Evolutionary conservation across 345 rosid species (phyloP).

Genomic region (Cochlearia excelsa): DNA sequence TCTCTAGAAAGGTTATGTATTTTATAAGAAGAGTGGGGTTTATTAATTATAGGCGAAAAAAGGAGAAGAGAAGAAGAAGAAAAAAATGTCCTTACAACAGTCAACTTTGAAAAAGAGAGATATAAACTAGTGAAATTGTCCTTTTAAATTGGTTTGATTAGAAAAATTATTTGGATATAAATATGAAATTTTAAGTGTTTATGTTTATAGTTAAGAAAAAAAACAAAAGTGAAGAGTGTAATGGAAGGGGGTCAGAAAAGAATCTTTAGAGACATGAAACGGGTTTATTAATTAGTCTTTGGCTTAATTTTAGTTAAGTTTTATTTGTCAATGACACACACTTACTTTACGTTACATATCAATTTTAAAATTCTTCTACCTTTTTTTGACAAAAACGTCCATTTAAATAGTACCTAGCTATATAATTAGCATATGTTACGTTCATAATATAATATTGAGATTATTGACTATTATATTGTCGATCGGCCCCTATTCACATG

Average conservation of each 20-base stretch:
- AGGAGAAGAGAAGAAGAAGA: too few species aligned
- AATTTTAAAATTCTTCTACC: slow-evolving; percentile 4
- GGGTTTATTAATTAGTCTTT: neutral
- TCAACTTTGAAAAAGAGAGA: slow-evolving; percentile 24
- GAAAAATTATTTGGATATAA: too few species aligned
- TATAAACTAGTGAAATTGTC: neutral
- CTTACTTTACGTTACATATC: slow-evolving; percentile 26
- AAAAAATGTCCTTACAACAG: slow-evolving; percentile 12
- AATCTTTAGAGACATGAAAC: slow-evolving; percentile 1
- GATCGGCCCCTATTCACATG: too few species aligned
- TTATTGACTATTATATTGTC: too few species aligned
- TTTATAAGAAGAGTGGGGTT: slow-evolving; percentile 31
- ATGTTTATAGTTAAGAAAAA: neutral
- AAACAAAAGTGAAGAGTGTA: slow-evolving; percentile 5
- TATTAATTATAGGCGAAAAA: neutral
- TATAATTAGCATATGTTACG: too few species aligned
- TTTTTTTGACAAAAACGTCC: slow-evolving; percentile 29
- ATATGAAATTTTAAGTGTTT: too few species aligned
- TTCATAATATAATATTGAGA: too few species aligned
- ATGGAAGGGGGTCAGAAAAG: slow-evolving; percentile 18
- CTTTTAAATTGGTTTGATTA: too few species aligned
- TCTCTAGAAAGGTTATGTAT: slow-evolving; percentile 31
- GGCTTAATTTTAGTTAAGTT: slow-evolving; percentile 13
- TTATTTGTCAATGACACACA: slow-evolving; percentile 26
- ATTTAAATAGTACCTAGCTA: neutral